phyloP scores from a whole-genome alignment of 768 basidiomycete species.

The Rhizopogon vinicolor region DNA sequence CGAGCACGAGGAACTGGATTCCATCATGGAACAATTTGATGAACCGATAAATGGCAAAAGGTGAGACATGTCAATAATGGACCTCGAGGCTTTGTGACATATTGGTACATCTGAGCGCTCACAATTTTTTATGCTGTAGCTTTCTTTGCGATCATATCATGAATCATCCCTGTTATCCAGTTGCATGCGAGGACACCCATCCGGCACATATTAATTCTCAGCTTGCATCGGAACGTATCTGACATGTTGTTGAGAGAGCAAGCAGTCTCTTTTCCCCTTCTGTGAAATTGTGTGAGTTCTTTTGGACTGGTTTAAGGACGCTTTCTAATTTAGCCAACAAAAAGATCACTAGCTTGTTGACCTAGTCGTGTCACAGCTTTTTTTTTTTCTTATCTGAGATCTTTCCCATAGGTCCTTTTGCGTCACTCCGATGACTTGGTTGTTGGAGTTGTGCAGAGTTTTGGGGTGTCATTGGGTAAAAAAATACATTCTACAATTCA shows the following conservation, averaged over 20 bases:
- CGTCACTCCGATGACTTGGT: neutral
- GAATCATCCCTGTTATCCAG: neutral
- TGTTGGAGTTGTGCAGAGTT: neutral
- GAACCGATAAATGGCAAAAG: neutral
- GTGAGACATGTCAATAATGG: neutral
- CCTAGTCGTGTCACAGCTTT: neutral
- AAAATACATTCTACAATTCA: neutral
- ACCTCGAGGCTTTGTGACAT: neutral
- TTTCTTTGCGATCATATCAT: neutral
- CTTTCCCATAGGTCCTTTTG: neutral
- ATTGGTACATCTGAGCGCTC: neutral
- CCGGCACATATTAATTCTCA: neutral
- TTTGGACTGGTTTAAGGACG: neutral
- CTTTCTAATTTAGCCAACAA: neutral
- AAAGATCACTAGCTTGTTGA: neutral
- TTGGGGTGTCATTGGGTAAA: neutral
- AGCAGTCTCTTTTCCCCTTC: neutral
- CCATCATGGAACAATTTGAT: neutral
- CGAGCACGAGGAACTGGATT: neutral
- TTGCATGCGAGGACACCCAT: neutral
- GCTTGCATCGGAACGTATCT: neutral
- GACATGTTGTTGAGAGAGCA: neutral
- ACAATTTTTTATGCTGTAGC: neutral
- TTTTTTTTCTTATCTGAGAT: conserved; percentile 1
- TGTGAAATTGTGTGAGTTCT: neutral